Evolutionary conservation across 495 filamentous ascomycete genomes (phyloP).

Genomic region (Articulospora tetracladia): DNA sequence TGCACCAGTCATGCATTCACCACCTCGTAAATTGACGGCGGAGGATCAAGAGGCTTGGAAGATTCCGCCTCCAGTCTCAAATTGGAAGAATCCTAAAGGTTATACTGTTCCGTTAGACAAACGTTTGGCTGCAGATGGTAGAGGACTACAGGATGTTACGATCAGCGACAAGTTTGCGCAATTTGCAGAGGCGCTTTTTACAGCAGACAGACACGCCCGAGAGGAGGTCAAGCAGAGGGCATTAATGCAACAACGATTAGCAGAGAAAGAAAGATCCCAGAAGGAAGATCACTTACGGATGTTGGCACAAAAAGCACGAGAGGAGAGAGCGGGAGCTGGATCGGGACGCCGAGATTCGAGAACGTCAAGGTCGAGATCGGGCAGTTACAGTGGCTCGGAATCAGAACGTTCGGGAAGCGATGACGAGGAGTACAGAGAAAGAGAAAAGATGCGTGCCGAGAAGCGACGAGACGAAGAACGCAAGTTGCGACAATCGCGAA

Average conservation of each 20-base stretch:
- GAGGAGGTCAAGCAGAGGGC: slow-evolving; percentile 93
- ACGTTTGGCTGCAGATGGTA: slow-evolving; percentile 91
- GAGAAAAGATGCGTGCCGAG: slow-evolving; percentile 74
- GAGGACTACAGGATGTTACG: slow-evolving; percentile 87
- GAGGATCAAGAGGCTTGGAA: slow-evolving; percentile 97
- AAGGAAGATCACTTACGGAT: slow-evolving; percentile 91
- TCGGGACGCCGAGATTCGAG: slow-evolving; percentile 40
- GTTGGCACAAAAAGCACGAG: slow-evolving; percentile 87
- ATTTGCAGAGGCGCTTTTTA: slow-evolving; percentile 90
- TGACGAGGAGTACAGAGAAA: slow-evolving; percentile 70
- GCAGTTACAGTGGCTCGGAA: slow-evolving; percentile 52
- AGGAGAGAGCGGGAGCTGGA: slow-evolving; percentile 60
- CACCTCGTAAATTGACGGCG: slow-evolving; percentile 90
- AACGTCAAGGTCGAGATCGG: slow-evolving; percentile 41
- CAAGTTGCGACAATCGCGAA: slow-evolving; percentile 87
- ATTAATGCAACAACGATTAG: slow-evolving; percentile 92
- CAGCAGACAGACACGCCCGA: slow-evolving; percentile 89
- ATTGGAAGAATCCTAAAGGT: slow-evolving; percentile 99
- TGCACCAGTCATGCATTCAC: slow-evolving; percentile 92
- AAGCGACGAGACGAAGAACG: slow-evolving; percentile 78
- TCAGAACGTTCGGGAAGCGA: slow-evolving; percentile 60
- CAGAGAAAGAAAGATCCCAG: slow-evolving; percentile 91
- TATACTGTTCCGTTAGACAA: slow-evolving; percentile 97
- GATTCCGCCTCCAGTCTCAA: slow-evolving; percentile 90
- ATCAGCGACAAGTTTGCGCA: slow-evolving; percentile 99